Conservation (phyloP, 345 rosid genomes). For the Pugionium cornutum region DNA sequence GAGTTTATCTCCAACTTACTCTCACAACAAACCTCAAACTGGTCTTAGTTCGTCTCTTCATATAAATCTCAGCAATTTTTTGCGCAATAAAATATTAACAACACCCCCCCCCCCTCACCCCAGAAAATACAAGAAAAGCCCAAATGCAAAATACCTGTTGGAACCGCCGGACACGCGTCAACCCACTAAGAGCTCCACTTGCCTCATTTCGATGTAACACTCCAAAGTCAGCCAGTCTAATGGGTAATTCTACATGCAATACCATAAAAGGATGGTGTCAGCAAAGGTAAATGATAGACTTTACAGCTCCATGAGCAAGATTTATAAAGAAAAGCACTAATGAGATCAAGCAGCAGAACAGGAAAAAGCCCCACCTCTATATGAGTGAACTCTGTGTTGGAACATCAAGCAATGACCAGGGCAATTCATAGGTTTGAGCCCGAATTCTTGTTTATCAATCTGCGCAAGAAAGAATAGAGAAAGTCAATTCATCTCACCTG, state of each 20-base stretch:
- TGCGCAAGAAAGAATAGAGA: constrained; percentile 65
- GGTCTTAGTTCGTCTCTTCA: no score
- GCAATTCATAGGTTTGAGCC: neutral
- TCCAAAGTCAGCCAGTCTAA: constrained; percentile 54
- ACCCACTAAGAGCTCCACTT: constrained; percentile 79
- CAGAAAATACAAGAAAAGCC: no score
- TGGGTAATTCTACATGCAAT: constrained; percentile 45
- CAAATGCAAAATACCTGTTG: constrained; percentile 49
- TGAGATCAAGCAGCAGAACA: neutral
- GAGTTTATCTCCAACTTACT: no score
- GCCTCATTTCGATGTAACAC: constrained; percentile 88
- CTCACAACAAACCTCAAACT: no score
- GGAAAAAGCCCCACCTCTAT: constrained; percentile 48
- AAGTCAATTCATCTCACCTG: constrained; percentile 52
- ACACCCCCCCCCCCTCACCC: no score
- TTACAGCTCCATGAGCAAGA: neutral
- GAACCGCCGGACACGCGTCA: constrained; percentile 40
- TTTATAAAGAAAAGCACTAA: neutral
- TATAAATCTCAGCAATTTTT: no score
- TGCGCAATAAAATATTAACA: no score
- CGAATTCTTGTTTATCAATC: constrained; percentile 20
- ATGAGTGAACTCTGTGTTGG: constrained; percentile 70
- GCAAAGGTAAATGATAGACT: no score
- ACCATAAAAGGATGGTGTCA: neutral
- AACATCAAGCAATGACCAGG: constrained; percentile 43